Evolutionary conservation across 495 filamentous ascomycete genomes (phyloP).

Genomic region (Lasiosphaeria hispida): DNA sequence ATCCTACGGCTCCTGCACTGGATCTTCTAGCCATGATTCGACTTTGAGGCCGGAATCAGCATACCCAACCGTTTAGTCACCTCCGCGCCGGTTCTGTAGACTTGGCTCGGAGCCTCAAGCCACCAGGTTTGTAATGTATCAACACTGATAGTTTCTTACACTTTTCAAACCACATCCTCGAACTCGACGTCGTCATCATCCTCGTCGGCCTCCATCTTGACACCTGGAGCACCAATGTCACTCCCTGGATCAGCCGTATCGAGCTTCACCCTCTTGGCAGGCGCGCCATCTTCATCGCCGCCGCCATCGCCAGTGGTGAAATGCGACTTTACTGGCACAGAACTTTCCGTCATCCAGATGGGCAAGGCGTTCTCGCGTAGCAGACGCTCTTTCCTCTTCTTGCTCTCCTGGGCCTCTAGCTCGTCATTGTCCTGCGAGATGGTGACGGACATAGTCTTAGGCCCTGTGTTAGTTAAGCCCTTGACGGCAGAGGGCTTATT

Average conservation of each 20-base stretch:
- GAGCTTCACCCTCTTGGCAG: conserved; percentile 55
- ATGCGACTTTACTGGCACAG: conserved; percentile 54
- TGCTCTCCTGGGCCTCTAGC: conserved; percentile 69
- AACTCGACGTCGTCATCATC: conserved; percentile 61
- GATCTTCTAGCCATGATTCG: too few species aligned
- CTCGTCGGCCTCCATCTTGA: conserved; percentile 51
- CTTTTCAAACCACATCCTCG: conserved; percentile 54
- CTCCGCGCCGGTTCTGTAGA: too few species aligned
- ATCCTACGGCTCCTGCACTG: too few species aligned
- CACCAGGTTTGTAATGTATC: neutral
- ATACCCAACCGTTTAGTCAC: too few species aligned
- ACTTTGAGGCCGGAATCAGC: too few species aligned
- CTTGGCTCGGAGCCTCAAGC: too few species aligned
- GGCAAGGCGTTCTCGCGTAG: conserved; percentile 84
- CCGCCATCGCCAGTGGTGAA: neutral
- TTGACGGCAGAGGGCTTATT: conserved; percentile 66
- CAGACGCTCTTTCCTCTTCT: conserved; percentile 67
- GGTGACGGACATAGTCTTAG: conserved; percentile 71
- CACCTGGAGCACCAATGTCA: conserved; percentile 47
- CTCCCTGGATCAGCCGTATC: conserved; percentile 46
- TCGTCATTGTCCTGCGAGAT: conserved; percentile 75
- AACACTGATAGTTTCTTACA: neutral
- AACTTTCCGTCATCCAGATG: conserved; percentile 84
- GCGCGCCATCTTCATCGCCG: conserved; percentile 40
- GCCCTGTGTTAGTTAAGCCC: conserved; percentile 62